Conservation (phyloP, 2,329 filamentous ascomycete species). For the Neofusicoccum laricinum region DNA sequence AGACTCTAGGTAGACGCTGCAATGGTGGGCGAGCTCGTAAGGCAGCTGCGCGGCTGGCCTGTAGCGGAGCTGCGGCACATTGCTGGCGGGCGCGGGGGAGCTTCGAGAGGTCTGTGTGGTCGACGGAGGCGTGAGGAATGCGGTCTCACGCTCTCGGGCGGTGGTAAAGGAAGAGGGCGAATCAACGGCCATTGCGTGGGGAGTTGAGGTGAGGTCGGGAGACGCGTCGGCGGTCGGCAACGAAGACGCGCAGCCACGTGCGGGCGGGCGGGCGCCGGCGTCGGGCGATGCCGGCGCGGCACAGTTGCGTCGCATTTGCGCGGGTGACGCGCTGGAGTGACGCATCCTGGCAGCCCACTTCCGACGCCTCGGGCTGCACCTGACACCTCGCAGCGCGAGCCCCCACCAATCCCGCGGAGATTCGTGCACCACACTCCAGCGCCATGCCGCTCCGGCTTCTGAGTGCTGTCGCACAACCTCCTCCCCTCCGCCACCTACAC, state of each 20-base stretch:
- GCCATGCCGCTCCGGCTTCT: not conserved
- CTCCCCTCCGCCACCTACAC: not conserved
- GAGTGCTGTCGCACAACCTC: not conserved
- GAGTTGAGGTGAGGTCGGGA: not conserved
- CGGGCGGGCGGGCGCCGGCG: not conserved
- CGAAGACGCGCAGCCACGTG: slow-evolving; percentile 10
- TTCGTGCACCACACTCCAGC: not conserved
- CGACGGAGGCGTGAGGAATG: slow-evolving; percentile 1
- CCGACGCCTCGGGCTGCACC: not conserved
- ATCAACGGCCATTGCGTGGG: slow-evolving; percentile 1
- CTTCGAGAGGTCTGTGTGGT: not conserved
- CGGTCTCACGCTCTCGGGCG: not conserved
- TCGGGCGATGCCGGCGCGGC: slow-evolving; percentile 1
- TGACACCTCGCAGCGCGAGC: not conserved
- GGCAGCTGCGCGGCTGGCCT: slow-evolving; percentile 32
- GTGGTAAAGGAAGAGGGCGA: slow-evolving; percentile 9
- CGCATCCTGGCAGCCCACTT: not conserved
- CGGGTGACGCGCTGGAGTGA: not conserved
- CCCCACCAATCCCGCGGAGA: slow-evolving; percentile 8
- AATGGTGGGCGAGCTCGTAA: slow-evolving; percentile 35
- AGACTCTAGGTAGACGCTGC: slow-evolving; percentile 35
- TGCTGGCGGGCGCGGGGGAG: not conserved
- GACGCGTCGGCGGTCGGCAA: slow-evolving; percentile 1
- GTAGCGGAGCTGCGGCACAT: slow-evolving; percentile 7
- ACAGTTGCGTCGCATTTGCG: not conserved